Conservation (phyloP, 2,329 filamentous ascomycete genomes). For the Xylaria sp. region DNA sequence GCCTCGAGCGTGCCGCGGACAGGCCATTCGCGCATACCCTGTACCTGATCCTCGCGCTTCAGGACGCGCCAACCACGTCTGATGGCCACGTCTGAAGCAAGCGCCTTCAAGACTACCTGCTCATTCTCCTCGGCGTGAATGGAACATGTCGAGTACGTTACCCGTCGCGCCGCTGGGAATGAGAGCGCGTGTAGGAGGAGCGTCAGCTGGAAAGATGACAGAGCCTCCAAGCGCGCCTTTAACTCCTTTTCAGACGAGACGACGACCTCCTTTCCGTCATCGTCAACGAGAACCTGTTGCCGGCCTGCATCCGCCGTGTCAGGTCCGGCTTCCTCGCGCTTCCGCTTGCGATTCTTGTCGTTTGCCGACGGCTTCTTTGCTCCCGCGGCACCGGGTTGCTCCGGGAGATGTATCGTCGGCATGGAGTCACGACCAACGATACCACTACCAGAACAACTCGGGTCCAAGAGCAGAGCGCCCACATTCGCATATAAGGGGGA, state of each 20-base stretch:
- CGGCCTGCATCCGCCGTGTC: slow-evolving; percentile 3
- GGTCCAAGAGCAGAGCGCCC: slow-evolving; percentile 79
- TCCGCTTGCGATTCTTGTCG: slow-evolving; percentile 40
- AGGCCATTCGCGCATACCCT: slow-evolving; percentile 70
- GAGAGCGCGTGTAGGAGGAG: slow-evolving; percentile 78
- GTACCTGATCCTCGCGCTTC: slow-evolving; percentile 64
- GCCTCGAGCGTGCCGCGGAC: slow-evolving; percentile 55
- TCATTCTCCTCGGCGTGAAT: slow-evolving; percentile 87
- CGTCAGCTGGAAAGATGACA: slow-evolving; percentile 76
- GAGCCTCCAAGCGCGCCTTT: slow-evolving; percentile 14
- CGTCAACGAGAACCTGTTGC: slow-evolving; percentile 44
- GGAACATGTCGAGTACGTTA: slow-evolving; percentile 94
- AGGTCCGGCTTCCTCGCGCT: slow-evolving; percentile 34
- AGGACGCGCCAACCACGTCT: slow-evolving; percentile 73
- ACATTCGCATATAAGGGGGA: slow-evolving; percentile 61
- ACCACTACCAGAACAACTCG: slow-evolving; percentile 91
- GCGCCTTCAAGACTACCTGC: slow-evolving; percentile 66
- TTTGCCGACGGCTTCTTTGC: slow-evolving; percentile 38
- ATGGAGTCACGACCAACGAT: slow-evolving; percentile 85
- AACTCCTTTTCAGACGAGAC: slow-evolving; percentile 48
- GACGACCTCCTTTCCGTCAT: slow-evolving; percentile 50
- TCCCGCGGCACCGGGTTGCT: slow-evolving; percentile 26
- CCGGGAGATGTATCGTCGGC: slow-evolving; percentile 59
- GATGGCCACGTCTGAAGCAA: slow-evolving; percentile 62
- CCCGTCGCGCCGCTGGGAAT: slow-evolving; percentile 68